These are phyloP conservation scores for Komagataella pastoris DNA, from an alignment of 805 yeast species.

Conservation along the genomic window DNA sequence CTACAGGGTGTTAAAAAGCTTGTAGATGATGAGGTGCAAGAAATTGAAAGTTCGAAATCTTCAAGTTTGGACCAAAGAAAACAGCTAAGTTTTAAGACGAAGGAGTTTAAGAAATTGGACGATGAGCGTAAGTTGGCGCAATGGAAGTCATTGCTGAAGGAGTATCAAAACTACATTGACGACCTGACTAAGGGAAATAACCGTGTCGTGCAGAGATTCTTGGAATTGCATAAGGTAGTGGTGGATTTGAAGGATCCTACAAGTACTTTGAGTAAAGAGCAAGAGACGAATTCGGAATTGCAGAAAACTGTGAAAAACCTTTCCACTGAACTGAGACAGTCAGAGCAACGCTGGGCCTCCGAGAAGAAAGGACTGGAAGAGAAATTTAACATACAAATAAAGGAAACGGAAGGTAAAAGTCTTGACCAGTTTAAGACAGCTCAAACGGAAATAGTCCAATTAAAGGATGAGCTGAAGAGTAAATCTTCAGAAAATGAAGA, in stretches of 20 bases:
- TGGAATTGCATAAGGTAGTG: conserved; percentile 59
- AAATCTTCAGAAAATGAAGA: neutral
- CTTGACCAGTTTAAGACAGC: conserved; percentile 39
- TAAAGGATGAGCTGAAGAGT: conserved; percentile 16
- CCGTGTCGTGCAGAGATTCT: conserved; percentile 56
- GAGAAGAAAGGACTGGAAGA: conserved; percentile 63
- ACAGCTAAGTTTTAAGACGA: conserved; percentile 72
- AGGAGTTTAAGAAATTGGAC: conserved; percentile 61
- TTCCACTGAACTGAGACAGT: neutral
- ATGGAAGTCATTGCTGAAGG: conserved; percentile 52
- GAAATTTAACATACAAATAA: conserved; percentile 47
- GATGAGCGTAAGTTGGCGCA: conserved; percentile 56
- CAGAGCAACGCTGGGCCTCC: conserved; percentile 19
- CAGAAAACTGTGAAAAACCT: neutral
- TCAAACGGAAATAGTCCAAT: conserved; percentile 65
- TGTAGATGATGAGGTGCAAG: conserved; percentile 63
- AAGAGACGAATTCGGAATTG: neutral
- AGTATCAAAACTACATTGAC: conserved; percentile 85
- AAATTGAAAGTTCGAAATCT: conserved; percentile 59
- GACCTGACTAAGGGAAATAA: conserved; percentile 66
- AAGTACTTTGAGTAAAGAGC: conserved; percentile 30
- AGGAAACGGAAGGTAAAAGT: conserved; percentile 45
- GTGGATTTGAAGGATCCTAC: conserved; percentile 91
- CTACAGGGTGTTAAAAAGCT: conserved; percentile 56
- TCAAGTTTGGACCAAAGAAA: conserved; percentile 59